Base-by-base conservation (phyloP, 441 rosid genomes). In the Omphalea diandra region DNA sequence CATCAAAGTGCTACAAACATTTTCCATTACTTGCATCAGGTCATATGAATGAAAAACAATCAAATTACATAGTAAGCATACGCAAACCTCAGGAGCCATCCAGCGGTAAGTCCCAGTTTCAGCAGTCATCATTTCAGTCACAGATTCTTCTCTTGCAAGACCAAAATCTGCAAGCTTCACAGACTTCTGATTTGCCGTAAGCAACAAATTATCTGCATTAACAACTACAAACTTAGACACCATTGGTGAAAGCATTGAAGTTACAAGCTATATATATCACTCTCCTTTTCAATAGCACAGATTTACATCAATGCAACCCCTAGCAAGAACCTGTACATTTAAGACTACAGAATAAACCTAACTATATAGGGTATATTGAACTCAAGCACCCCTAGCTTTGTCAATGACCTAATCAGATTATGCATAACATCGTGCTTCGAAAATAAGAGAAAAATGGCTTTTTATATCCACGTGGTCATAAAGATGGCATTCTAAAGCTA, bases 61-160 rank as follows among this genome's bases (percentile, higher is more conserved):
- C 35, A 38, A 67, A 17, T 33, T 67, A 59, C 11, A 10, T 9
- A n/a, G n/a, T n/a, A n/a, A 3, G 57, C 68, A 33, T 57, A 61
- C 52, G 79, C 81, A 72, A 76, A 91, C 98, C 97, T 94, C 98
- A 56, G 98, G 97, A 78, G 98, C 98, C 98, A 94, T 94, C 98
- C 98, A 91, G 31, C 98, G 96, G 77, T 94, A 94, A 4, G 98
- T 94, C 75, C 98, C 98, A 3, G 98, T 94, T 83, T 94, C 98
- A 4, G 98, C 98, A 29, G 98, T 94, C 98, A 91, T 91, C 98
- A 94, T 94, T 87, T 94, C 98, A 26, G 97, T 86, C 36, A 94
- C 97, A 31, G 98, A 26, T 81, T 94, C 98, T 81, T 94, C 98
- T 81, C 98, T 90, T 7, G 98, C 98, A 73, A 94, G 97, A 54